These are phyloP conservation scores for Lasiosphaeris hirsuta DNA, from an alignment of 495 filamentous ascomycete genomes.

Conservation along the genomic window DNA sequence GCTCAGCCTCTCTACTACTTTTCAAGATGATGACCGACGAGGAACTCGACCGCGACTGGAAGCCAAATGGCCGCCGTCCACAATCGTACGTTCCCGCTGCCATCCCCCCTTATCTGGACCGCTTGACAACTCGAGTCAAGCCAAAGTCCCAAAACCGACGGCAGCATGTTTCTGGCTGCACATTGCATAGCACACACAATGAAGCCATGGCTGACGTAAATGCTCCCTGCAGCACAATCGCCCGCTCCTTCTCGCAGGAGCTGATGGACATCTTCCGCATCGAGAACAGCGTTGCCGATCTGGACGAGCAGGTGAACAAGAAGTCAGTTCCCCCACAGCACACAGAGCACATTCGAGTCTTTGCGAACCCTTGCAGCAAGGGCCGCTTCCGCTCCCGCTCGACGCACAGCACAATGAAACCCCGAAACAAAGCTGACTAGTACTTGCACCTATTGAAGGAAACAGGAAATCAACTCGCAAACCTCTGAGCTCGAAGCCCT, in stretches of 20 bases:
- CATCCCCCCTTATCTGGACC: not conserved
- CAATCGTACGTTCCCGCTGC: constrained; percentile 66
- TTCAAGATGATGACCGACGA: constrained; percentile 51
- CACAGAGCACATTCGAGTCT: not conserved
- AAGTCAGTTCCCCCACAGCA: constrained; percentile 58
- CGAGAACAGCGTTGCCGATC: constrained; percentile 71
- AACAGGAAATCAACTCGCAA: constrained; percentile 67
- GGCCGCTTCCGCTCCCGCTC: not conserved
- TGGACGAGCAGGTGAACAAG: constrained; percentile 74
- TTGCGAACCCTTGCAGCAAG: constrained; percentile 8
- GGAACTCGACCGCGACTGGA: constrained; percentile 69
- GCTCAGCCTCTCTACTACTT: constrained; percentile 8
- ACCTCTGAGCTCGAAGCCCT: constrained; percentile 79
- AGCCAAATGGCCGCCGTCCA: constrained; percentile 68
- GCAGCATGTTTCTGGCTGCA: not conserved
- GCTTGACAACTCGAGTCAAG: no score
- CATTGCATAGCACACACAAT: not conserved
- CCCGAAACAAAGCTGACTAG: constrained; percentile 8
- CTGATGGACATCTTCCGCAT: constrained; percentile 87
- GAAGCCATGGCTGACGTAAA: constrained; percentile 14
- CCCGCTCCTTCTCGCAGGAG: constrained; percentile 78
- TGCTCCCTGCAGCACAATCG: constrained; percentile 64
- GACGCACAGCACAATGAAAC: not conserved
- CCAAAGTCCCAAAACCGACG: not conserved
- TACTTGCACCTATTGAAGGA: constrained; percentile 44